A percentile compares a stretch with the other conserved stretches of the same genome.
These are phyloP conservation scores for Candida ortonii DNA, from an alignment of 805 yeast species.

Conservation along the genomic window DNA sequence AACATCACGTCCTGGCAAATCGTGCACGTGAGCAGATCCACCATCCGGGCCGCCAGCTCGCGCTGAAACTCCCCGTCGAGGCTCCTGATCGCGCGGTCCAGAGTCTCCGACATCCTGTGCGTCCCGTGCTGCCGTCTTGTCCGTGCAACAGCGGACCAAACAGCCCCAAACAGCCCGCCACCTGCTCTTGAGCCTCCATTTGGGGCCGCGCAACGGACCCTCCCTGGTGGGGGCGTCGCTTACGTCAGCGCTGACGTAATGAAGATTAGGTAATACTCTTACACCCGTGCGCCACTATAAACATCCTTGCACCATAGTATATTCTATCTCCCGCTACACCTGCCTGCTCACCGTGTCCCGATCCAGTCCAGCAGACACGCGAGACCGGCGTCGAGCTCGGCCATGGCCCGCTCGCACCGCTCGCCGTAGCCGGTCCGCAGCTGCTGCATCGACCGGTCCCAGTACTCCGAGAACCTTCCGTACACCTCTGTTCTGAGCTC, in stretches of 20 bases:
- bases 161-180: no score
- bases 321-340: no score
- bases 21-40: conserved; percentile 47
- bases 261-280: no score
- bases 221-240: no score
- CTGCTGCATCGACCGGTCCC: conserved; percentile 11
- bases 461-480: conserved; percentile 16
- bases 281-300: no score
- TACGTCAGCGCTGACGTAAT: no score
- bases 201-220: no score
- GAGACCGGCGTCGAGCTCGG: conserved; percentile 11
- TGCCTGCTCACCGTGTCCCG: not conserved
- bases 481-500: conserved; percentile 10
- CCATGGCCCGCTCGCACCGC: conserved; percentile 6
- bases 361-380: conserved; percentile 19
- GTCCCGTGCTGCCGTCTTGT: not conserved
- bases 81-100: conserved; percentile 10
- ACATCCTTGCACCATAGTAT: no score
- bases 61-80: conserved; percentile 19
- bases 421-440: conserved; percentile 5
- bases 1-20: conserved; percentile 70
- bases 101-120: conserved; percentile 13
- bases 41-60: conserved; percentile 15
- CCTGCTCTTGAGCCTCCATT: no score
- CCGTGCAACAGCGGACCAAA: no score